phyloP scores from a whole-genome alignment of 306 rosid genomes.

The Quercus agrifolia region DNA sequence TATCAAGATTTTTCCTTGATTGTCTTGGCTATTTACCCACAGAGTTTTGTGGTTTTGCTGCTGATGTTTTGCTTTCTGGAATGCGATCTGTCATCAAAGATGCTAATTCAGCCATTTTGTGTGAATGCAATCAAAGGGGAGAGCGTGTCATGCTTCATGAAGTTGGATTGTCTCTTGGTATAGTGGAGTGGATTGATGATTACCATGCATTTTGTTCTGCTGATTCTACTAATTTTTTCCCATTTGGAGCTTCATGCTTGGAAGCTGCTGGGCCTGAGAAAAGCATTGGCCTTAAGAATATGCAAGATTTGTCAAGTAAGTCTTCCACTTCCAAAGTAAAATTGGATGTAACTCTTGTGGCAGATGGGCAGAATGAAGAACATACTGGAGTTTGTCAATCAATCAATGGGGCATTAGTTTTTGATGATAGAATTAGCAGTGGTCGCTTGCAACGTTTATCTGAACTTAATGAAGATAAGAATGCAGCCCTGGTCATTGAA shows the following conservation, averaged over 20 bases:
- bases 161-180: slow-evolving; percentile 73
- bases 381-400: slow-evolving; percentile 16
- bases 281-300: slow-evolving; percentile 22
- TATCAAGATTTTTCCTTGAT: slow-evolving; percentile 72
- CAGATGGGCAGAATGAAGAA: slow-evolving; percentile 20
- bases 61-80: slow-evolving; percentile 75
- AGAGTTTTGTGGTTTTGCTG: slow-evolving; percentile 65
- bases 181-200: slow-evolving; percentile 80
- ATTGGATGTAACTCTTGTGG: slow-evolving; percentile 17
- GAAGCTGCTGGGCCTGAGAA: slow-evolving; percentile 28
- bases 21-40: slow-evolving; percentile 68
- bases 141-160: slow-evolving; percentile 88
- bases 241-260: slow-evolving; percentile 29
- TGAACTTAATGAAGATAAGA: slow-evolving; percentile 37
- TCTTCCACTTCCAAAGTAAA: slow-evolving; percentile 38
- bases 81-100: slow-evolving; percentile 66
- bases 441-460: slow-evolving; percentile 23
- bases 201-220: slow-evolving; percentile 45
- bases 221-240: slow-evolving; percentile 17
- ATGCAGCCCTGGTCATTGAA: slow-evolving; percentile 64
- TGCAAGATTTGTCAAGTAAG: slow-evolving; percentile 29
- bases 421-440: slow-evolving; percentile 22
- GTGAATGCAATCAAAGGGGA: slow-evolving; percentile 56
- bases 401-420: slow-evolving; percentile 25
- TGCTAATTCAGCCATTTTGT: slow-evolving; percentile 73